Percentiles rank a stretch among this genome's conserved stretches.
phyloP scores from a whole-genome alignment of 805 yeast genomes.

The Barnettozyma sucrosica region DNA sequence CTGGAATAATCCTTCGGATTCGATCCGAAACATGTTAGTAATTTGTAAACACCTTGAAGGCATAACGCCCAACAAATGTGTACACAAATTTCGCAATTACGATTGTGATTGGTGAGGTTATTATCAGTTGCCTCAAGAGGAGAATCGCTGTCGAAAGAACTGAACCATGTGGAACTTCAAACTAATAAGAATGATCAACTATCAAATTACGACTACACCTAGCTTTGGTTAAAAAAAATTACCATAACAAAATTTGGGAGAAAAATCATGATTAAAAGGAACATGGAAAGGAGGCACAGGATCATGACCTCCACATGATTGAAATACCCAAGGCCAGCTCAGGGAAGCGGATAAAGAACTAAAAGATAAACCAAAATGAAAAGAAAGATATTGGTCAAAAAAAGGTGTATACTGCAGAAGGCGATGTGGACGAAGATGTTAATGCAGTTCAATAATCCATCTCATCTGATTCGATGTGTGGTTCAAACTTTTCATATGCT shows the following conservation, averaged over 20 bases:
- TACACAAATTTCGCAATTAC: too few relatives aligned
- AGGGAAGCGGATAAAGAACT: neutral
- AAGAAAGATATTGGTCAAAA: neutral
- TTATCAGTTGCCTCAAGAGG: too few relatives aligned
- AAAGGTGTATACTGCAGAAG: neutral
- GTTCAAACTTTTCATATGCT: conserved; percentile 7
- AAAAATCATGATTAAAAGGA: neutral
- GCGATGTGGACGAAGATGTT: neutral
- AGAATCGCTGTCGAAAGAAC: too few relatives aligned
- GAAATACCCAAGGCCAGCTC: neutral
- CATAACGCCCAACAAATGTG: too few relatives aligned
- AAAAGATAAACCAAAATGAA: neutral
- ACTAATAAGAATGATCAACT: too few relatives aligned
- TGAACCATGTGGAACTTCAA: too few relatives aligned
- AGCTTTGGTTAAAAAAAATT: too few relatives aligned
- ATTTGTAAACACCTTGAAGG: too few relatives aligned
- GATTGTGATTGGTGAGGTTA: too few relatives aligned
- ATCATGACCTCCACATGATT: neutral
- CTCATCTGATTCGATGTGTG: conserved; percentile 7
- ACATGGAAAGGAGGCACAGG: neutral
- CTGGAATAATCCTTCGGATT: too few relatives aligned
- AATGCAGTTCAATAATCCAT: conserved; percentile 7
- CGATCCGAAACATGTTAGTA: too few relatives aligned
- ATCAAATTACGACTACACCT: too few relatives aligned
- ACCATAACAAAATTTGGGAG: neutral